Base-by-base conservation (phyloP, 192 early-diverging fungal species). In the Dissophora globulifera region DNA sequence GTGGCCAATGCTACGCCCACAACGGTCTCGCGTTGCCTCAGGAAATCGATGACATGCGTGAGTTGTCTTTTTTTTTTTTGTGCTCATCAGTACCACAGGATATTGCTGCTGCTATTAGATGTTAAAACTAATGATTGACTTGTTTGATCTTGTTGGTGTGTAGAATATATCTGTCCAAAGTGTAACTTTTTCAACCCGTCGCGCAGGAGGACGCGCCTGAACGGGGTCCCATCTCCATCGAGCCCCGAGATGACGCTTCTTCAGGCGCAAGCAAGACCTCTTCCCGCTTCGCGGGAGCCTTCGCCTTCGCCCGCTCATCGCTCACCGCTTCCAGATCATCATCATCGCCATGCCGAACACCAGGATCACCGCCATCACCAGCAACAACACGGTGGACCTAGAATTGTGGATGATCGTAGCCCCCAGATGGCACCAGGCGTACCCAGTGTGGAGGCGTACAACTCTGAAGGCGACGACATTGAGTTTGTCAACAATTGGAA, bases 21-120 rank as follows among this genome's bases (percentile, higher is more conserved):
- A 99, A 99, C 78, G 97, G 97, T 0, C 82, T 99, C 40, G 93
- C 91, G 12, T 82, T 93, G 30, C 91, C 93, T 10, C 85, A 94
- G 26, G 93, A 96, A 50, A 83, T 93, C 56, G 85, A 91, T 35
- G 82, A 83, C 26, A 90, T 92, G 62, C 88, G 84, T 86, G 81
- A 81, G 84, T 76, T 31, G 5, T 2, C 15, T n/a, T n/a, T n/a
- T n/a, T n/a, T n/a, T n/a, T n/a, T n/a, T n/a, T n/a, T n/a, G n/a
- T n/a, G n/a, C n/a, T n/a, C n/a, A n/a, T n/a, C n/a, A n/a, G n/a
- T n/a, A n/a, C n/a, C n/a, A n/a, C n/a, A n/a, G n/a, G n/a, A n/a
- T 45, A 17, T 45, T 45, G 43, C 12, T 5, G 4, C 4, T n/a
- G 43, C 17, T 6, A 45, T 45, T 10, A n/a, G 9, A 45, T 45